Conservation (phyloP, 768 basidiomycete species). For the Psilocybe cubensis region DNA sequence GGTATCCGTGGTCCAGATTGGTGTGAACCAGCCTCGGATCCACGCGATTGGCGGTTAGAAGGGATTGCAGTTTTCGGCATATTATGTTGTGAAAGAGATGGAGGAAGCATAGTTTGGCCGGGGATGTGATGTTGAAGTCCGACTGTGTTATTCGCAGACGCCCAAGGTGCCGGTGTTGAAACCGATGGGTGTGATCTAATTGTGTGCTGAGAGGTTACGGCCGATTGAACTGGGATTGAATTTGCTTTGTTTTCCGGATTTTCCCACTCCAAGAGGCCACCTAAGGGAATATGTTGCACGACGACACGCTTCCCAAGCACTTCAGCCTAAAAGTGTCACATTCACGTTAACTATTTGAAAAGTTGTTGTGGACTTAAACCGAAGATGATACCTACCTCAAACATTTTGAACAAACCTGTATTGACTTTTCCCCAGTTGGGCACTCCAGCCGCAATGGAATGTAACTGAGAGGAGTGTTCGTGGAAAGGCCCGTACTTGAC, state of each 20-base stretch:
- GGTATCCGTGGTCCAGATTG: background rate
- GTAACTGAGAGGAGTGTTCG: slow-evolving; percentile 89
- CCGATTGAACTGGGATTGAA: slow-evolving; percentile 8
- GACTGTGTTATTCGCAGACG: background rate
- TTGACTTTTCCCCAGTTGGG: slow-evolving; percentile 92
- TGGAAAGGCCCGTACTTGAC: slow-evolving; percentile 89
- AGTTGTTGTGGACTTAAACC: background rate
- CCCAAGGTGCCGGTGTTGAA: slow-evolving; percentile 11
- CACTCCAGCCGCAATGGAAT: slow-evolving; percentile 87
- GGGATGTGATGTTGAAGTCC: background rate
- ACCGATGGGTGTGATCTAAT: background rate
- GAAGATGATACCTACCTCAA: slow-evolving; percentile 59
- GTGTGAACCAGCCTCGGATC: background rate
- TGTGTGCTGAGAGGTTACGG: background rate
- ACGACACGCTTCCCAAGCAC: slow-evolving; percentile 95
- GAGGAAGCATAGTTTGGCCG: slow-evolving; percentile 4
- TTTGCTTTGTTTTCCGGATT: background rate
- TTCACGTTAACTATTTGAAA: background rate
- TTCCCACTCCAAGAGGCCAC: slow-evolving; percentile 78
- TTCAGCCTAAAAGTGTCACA: slow-evolving; percentile 60
- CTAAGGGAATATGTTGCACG: slow-evolving; percentile 90
- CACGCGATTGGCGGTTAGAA: background rate
- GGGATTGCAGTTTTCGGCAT: background rate
- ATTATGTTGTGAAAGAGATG: background rate
- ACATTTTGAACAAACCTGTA: slow-evolving; percentile 94